Percentiles rank a stretch among this genome's conserved stretches.
These are phyloP conservation scores for Nissolia schottii DNA, from an alignment of 306 rosid genomes.

Conservation along the genomic window DNA sequence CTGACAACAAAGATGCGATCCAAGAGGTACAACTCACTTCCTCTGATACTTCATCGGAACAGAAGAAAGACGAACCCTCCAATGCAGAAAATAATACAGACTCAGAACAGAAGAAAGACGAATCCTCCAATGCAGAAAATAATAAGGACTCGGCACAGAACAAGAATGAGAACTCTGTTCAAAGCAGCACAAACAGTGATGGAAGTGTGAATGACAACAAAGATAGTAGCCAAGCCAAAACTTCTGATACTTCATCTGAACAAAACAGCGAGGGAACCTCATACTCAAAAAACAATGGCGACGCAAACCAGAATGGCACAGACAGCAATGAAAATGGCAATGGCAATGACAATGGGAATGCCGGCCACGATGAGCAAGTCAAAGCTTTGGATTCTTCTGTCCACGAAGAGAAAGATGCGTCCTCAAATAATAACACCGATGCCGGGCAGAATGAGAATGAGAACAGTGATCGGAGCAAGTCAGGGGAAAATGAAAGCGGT, in stretches of 20 bases:
- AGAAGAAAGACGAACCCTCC: constrained; percentile 47
- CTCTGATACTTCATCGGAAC: constrained; percentile 39
- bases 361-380: constrained; percentile 20
- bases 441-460: constrained; percentile 24
- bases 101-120: constrained; percentile 35
- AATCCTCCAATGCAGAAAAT: constrained; percentile 36
- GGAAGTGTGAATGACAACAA: constrained; percentile 31
- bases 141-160: constrained; percentile 22
- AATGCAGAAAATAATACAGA: constrained; percentile 33
- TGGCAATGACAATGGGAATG: constrained; percentile 21
- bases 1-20: constrained; percentile 34
- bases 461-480: constrained; percentile 33
- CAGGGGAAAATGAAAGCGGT: constrained; percentile 23
- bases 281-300: constrained; percentile 34
- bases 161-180: constrained; percentile 30
- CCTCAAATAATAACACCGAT: constrained; percentile 25
- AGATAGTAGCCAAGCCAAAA: constrained; percentile 33
- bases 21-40: constrained; percentile 47
- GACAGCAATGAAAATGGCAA: constrained; percentile 14
- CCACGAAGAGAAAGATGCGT: constrained; percentile 22
- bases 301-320: constrained; percentile 31
- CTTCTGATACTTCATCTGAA: constrained; percentile 37
- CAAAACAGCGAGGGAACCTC: constrained; percentile 39
- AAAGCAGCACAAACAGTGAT: constrained; percentile 34
- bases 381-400: constrained; percentile 11